Evolutionary conservation across 768 basidiomycete species (phyloP), one percentile per base, ranked within the genome.

Genomic region (Lentinula aciculospora): DNA sequence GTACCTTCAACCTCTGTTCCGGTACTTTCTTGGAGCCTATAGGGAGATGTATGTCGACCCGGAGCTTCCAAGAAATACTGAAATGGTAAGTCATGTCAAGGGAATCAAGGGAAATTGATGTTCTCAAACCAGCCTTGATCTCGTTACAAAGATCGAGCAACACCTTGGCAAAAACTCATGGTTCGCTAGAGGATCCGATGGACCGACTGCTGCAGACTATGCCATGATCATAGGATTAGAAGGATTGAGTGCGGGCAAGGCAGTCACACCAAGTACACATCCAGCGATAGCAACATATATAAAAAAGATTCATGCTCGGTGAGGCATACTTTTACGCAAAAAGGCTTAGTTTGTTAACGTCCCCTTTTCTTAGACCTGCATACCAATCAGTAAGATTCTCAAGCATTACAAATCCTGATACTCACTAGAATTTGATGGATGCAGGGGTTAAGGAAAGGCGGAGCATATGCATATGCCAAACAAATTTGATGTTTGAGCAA

Each of bases 111-210:
- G 4, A 53, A n/a, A 13, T n/a, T n/a, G n/a, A n/a, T n/a, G n/a
- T 25, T n/a, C 8, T 53, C 15, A 1, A 15, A 5, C n/a, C 21
- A 2, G 36, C 21, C 34, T 17, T n/a, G 4, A 17, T 34, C 13
- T 34, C 19, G 4, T 25, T 10, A 31, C 17, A n/a, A 23, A 56
- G 54, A 46, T 56, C 27, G 54, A 56, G 17, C 17, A 44, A 3
- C 54, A 56, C 21, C 39, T 56, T 3, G 45, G 40, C 42, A 21
- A 56, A 17, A 44, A 56, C 19, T 27, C n/a, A 21, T 56, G 54
- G 54, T 56, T 56, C 19, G 54, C 54, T 42, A 28, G 40, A 13
- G 54, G 54, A 45, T 56, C 54, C 9, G 21, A 53, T 27, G 42
- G 23, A 8, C 54, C 54, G 15, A 56, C 54, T 23, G 36, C 40